phyloP scores from a whole-genome alignment of 805 yeast genomes.

The Starmerella asiatica region DNA sequence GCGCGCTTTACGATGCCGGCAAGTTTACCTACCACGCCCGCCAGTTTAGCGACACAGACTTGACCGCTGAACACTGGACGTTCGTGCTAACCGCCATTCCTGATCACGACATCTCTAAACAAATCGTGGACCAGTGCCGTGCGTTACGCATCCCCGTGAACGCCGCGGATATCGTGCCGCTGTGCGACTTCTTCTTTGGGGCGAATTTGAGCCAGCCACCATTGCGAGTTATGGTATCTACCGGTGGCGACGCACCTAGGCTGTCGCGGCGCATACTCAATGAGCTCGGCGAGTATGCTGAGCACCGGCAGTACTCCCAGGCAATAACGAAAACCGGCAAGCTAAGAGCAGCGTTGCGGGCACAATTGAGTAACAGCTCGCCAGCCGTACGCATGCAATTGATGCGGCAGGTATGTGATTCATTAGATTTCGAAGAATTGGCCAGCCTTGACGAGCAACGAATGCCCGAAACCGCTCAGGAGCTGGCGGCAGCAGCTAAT shows the following conservation, averaged over 20 bases:
- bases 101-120: conserved; percentile 46
- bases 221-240: conserved; percentile 66
- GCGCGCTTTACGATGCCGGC: conserved; percentile 27
- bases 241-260: conserved; percentile 73
- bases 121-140: conserved; percentile 41
- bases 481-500: no score
- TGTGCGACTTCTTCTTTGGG: conserved; percentile 79
- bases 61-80: conserved; percentile 37
- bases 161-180: conserved; percentile 72
- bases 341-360: conserved; percentile 40
- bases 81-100: conserved; percentile 64
- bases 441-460: conserved; percentile 28
- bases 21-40: conserved; percentile 13
- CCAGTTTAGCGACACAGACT: conserved; percentile 14
- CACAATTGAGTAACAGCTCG: conserved; percentile 18
- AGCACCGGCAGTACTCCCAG: conserved; percentile 33
- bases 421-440: conserved; percentile 46
- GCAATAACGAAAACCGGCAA: conserved; percentile 51
- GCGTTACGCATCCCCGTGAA: conserved; percentile 45
- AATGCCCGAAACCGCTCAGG: no score
- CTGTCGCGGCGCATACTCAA: conserved; percentile 51
- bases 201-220: conserved; percentile 60
- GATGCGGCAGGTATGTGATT: conserved; percentile 54
- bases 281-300: conserved; percentile 35
- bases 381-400: conserved; percentile 57